phyloP scores from a whole-genome alignment of 305 asterid species.

The Solanum hybrid region DNA sequence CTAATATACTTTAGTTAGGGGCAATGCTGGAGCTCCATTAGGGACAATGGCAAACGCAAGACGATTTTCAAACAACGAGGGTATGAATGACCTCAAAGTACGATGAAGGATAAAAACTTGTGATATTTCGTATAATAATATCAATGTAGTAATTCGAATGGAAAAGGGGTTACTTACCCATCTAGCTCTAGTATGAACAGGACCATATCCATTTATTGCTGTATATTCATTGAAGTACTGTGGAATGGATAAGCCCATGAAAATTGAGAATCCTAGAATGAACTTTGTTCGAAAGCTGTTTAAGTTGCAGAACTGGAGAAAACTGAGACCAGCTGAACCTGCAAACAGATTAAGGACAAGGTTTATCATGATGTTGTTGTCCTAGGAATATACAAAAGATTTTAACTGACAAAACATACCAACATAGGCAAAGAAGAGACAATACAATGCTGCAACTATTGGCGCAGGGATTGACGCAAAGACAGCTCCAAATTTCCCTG shows the following conservation, averaged over 20 bases:
- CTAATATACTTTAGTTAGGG: background rate
- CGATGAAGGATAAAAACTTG: background rate
- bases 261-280: conserved; percentile 74
- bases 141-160: background rate
- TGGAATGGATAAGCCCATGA: conserved; percentile 89
- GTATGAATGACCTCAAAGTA: background rate
- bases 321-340: conserved; percentile 82
- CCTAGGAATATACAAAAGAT: background rate
- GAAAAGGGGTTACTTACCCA: conserved; percentile 48
- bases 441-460: conserved; percentile 76
- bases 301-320: conserved; percentile 83
- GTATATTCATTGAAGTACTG: conserved; percentile 83
- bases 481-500: conserved; percentile 95
- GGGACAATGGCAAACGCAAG: background rate
- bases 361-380: background rate
- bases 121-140: background rate
- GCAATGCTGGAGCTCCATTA: background rate
- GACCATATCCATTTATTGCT: conserved; percentile 43
- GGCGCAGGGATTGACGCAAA: conserved; percentile 96
- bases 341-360: background rate
- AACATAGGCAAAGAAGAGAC: conserved; percentile 86
- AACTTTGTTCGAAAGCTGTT: conserved; percentile 79
- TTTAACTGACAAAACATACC: conserved; percentile 33
- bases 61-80: background rate
- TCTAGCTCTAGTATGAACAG: conserved; percentile 74